Conservation (phyloP, 176 grass and related monocot species). For the Oryza officinalis region DNA sequence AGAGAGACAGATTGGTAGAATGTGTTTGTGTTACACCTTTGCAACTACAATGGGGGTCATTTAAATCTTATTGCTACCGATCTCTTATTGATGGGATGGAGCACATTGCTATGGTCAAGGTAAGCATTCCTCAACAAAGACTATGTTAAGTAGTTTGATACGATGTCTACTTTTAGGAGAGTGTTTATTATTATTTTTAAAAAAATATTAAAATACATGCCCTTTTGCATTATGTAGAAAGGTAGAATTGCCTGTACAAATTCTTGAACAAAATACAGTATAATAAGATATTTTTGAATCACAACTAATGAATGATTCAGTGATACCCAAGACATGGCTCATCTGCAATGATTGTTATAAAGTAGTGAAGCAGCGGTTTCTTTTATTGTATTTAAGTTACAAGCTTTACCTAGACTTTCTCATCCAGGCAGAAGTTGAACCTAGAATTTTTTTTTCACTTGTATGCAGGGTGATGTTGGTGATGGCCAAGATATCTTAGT, state of each 20-base stretch:
- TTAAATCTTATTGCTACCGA: conserved; percentile 72
- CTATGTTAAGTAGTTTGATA: neutral
- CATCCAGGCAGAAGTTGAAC: conserved; percentile 8
- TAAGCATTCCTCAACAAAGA: conserved; percentile 40
- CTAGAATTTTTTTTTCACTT: neutral
- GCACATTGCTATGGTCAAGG: conserved; percentile 99
- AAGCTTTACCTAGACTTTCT: neutral
- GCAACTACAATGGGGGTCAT: conserved; percentile 73
- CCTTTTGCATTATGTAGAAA: neutral
- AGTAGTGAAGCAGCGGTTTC: neutral
- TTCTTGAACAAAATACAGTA: conserved; percentile 16
- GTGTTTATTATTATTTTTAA: neutral
- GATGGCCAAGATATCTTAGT: conserved; percentile 91
- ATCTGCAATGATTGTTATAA: neutral
- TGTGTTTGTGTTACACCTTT: conserved; percentile 76
- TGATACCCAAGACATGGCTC: neutral
- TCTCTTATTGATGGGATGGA: conserved; percentile 97
- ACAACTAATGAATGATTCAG: neutral
- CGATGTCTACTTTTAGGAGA: neutral
- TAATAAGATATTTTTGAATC: neutral
- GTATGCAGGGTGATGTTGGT: conserved; percentile 89
- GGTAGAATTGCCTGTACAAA: conserved; percentile 7
- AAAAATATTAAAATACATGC: neutral
- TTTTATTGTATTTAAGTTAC: conserved; percentile 6
- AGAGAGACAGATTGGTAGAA: conserved; percentile 96